Evolutionary conservation across 2,329 filamentous ascomycete species (phyloP).

Genomic region (Fusarium robinianum): DNA sequence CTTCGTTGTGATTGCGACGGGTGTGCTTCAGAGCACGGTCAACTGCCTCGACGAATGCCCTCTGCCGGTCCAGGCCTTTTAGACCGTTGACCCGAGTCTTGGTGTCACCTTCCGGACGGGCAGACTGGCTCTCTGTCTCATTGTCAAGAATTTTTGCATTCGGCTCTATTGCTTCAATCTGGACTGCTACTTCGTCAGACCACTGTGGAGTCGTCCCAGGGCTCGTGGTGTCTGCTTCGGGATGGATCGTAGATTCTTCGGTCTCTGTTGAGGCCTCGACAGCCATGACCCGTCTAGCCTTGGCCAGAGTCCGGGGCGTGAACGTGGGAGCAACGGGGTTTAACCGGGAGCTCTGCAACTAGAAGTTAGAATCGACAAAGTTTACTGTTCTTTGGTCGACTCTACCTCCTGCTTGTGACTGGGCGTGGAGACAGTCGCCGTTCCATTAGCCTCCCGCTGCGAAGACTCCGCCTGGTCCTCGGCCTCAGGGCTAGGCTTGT

Average conservation of each 20-base stretch:
- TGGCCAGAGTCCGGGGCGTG: conserved; percentile 49
- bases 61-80: conserved; percentile 18
- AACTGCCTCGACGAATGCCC: conserved; percentile 29
- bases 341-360: conserved; percentile 54
- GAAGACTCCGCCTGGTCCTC: conserved; percentile 33
- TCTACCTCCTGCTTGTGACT: conserved; percentile 56
- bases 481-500: conserved; percentile 32
- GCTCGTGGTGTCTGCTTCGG: conserved; percentile 10
- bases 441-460: conserved; percentile 22
- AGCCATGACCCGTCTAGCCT: conserved; percentile 13
- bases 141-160: conserved; percentile 6
- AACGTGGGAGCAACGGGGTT: conserved; percentile 62
- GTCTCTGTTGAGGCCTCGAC: conserved; percentile 22
- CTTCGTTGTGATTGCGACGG: background rate
- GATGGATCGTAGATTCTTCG: conserved; percentile 12
- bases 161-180: conserved; percentile 21
- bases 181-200: conserved; percentile 40
- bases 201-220: conserved; percentile 31
- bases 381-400: conserved; percentile 39
- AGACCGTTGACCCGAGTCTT: conserved; percentile 3
- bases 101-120: background rate
- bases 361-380: conserved; percentile 49
- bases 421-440: conserved; percentile 41
- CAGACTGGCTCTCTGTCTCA: conserved; percentile 13
- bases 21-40: conserved; percentile 26